Evolutionary conservation across 495 filamentous ascomycete genomes (phyloP).

Genomic region (Penicillium fimorum): DNA sequence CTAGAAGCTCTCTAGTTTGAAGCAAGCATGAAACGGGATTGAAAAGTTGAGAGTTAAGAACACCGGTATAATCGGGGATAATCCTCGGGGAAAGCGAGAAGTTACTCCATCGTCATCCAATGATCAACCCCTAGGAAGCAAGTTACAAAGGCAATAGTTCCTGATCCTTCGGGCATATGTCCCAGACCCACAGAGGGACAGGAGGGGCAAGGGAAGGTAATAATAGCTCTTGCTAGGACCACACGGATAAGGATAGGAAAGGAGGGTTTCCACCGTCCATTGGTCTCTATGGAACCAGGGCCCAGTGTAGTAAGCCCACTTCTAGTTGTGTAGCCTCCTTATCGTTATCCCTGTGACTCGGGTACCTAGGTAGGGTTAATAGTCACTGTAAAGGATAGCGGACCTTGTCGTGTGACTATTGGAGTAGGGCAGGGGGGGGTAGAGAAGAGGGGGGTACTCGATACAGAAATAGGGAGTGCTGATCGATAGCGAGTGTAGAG

Average conservation of each 20-base stretch:
- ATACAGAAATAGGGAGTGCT: background rate
- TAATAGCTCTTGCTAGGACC: background rate
- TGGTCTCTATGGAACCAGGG: background rate
- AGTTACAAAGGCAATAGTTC: constrained; percentile 2
- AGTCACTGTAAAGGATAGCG: background rate
- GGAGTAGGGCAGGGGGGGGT: background rate
- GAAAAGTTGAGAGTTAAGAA: background rate
- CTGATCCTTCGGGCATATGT: background rate
- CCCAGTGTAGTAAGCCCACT: background rate
- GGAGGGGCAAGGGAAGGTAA: background rate
- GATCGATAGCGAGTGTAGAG: background rate
- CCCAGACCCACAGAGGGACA: constrained; percentile 1
- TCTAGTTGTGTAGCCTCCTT: background rate
- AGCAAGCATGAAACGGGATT: background rate
- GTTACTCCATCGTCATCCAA: background rate
- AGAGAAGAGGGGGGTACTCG: background rate
- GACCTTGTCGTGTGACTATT: background rate
- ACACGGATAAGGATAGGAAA: background rate
- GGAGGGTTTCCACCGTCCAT: background rate
- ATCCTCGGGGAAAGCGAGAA: background rate
- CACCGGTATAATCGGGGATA: background rate
- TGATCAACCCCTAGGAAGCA: constrained; percentile 3
- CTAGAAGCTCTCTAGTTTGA: background rate
- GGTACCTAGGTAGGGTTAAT: background rate
- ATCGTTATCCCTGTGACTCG: constrained; percentile 1